A percentile compares a stretch with the other conserved stretches of the same genome.
Evolutionary conservation across 768 basidiomycete genomes (phyloP).

Genomic region (Exsudoporus frostii): DNA sequence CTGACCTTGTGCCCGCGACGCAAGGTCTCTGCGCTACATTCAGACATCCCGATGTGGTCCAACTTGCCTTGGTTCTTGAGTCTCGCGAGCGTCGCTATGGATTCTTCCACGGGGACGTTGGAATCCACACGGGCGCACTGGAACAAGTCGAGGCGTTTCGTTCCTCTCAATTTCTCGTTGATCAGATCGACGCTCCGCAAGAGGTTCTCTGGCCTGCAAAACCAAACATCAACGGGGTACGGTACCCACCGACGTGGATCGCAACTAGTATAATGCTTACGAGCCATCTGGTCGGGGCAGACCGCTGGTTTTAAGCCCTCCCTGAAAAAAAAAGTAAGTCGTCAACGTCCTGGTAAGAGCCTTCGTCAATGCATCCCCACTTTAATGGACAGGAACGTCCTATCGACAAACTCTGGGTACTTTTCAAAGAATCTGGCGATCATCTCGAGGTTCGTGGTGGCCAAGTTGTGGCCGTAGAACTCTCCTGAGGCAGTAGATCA

Average conservation of each 20-base stretch:
- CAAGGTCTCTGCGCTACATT: constrained; percentile 50
- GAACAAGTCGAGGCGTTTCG: constrained; percentile 58
- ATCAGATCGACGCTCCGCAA: constrained; percentile 43
- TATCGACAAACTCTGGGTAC: constrained; percentile 35
- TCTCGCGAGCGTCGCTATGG: constrained; percentile 39
- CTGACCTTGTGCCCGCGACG: constrained; percentile 31
- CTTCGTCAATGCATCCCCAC: constrained; percentile 3
- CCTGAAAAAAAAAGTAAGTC: constrained; percentile 1
- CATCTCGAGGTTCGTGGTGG: constrained; percentile 47
- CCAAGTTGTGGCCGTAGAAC: constrained; percentile 50
- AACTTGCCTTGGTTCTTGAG: constrained; percentile 35
- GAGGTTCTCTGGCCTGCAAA: constrained; percentile 36
- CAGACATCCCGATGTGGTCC: constrained; percentile 57
- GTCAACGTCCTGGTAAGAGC: not conserved
- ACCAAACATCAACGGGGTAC: too few relatives aligned
- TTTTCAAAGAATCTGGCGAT: constrained; percentile 48
- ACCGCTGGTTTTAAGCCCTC: constrained; percentile 1
- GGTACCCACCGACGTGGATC: not conserved
- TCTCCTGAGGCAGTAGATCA: constrained; percentile 36
- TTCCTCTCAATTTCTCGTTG: constrained; percentile 46
- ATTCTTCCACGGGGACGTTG: constrained; percentile 44
- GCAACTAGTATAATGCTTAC: constrained; percentile 14
- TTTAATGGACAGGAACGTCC: constrained; percentile 36
- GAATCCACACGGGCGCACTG: constrained; percentile 47
- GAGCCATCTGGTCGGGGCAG: constrained; percentile 24